Base-by-base conservation (phyloP, 78 protist genomes). In the Trichosphaerium sp. region DNA sequence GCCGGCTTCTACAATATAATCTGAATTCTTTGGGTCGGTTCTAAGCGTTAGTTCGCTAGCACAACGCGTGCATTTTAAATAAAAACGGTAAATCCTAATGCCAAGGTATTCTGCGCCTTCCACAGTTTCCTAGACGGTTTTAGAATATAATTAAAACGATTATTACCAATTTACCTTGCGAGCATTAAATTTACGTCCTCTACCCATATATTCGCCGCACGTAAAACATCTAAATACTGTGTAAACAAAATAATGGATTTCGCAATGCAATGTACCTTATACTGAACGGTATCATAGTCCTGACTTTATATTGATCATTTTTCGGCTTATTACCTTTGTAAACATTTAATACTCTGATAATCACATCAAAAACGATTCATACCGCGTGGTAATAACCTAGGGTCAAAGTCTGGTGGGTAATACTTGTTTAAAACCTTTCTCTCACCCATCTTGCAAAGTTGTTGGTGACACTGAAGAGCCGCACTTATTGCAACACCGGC, bases 371-470 rank as follows among this genome's bases (percentile, higher is more conserved):
- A n/a, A n/a, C n/a, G n/a, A n/a, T n/a, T n/a, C n/a, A n/a, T n/a
- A n/a, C n/a, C n/a, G n/a, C 82, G 74, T 11, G 92, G 89, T 6
- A 94, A 47, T 49, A 65, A 57, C 18, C 71, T 23, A 14, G 94
- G 97, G 65, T 96, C 99, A 61, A 92, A 96, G 58, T 93, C 94
- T 37, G 94, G 95, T 12, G 97, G 97, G 58, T 72, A 88, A 62
- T 93, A 93, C 87, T 93, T 96, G 75, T 80, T 87, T 32, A 91
- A 55, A 21, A 92, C 97, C 77, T 91, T 92, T 44, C 97, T 85
- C 65, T 93, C 97, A 57, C 87, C 90, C 95, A 90, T 92, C n/a
- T n/a, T n/a, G n/a, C n/a, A n/a, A n/a, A n/a, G n/a, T n/a, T n/a
- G n/a, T n/a, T n/a, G n/a, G n/a, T n/a, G n/a, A n/a, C n/a, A n/a